Base-by-base conservation (phyloP, 2,329 filamentous ascomycete genomes). In the Colletotrichum agaves region DNA sequence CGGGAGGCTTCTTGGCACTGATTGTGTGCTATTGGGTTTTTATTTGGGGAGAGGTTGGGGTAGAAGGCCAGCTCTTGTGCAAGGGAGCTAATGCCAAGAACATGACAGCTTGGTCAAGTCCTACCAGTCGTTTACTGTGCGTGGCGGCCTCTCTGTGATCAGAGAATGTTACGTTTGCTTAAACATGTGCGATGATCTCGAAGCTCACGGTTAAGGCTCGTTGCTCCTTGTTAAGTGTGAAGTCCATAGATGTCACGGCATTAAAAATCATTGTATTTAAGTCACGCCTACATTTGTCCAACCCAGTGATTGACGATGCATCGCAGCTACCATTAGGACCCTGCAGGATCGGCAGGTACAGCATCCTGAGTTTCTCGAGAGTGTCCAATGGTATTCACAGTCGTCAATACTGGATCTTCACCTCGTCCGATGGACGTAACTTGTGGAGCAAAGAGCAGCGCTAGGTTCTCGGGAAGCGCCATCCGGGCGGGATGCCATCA, bases 331-430 rank as follows among this genome's bases (percentile, higher is more conserved):
- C 17, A 1, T 8, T 6, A 37, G 21, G 50, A 23, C 50, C 50
- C 50, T 53, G 50, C 50, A 53, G 50, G 50, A 53, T 53, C 50
- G 33, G 50, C 50, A 53, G 50, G 49, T n/a, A 53, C 50, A 31
- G 50, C 50, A 53, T 35, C 33, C 21, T 41, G 35, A 23, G 11
- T 43, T 56, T 41, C 6, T 27, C 27, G 0, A 27, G 27, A 27
- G 27, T 27, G 27, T 27, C 27, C 27, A 27, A 12, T 17, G 33
- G 27, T 15, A 12, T 35, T 46, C 27, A 46, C 53, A 57, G 27
- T 17, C 17, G 47, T 11, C 7, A 52, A 15, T n/a, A 31, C n/a
- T 17, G n/a, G 8, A 19, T 15, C 21, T n/a, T 35, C 10, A 21
- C 1, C 39, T 58, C 39, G 27, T 46, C 56, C 56, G 41, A n/a